Evolutionary conservation across 1,284 basidiomycete species (phyloP), one percentile per base, ranked within the genome.

Genomic region (Ganoderma boninense): DNA sequence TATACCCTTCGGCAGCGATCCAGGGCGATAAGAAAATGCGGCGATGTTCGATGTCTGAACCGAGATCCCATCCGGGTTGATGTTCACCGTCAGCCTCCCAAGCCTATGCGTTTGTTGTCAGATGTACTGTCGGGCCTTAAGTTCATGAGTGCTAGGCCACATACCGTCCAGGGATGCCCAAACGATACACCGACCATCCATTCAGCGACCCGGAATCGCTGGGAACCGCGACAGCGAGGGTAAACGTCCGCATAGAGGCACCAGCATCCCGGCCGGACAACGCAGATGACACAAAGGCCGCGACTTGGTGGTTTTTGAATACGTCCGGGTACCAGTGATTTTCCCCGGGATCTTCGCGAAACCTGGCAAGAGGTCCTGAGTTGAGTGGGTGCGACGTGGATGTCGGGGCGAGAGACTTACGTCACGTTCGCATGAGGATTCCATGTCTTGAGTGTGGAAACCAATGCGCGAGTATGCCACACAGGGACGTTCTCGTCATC

Each of bases 401-500:
- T 0, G 1, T 11, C 32, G 16, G 26, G 43, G 16, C 8, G 42
- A 26, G 35, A 38, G 46, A 81, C 87, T 56, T 72, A 92, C 91
- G 81, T 85, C 32, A 87, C 82, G 69, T 89, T 84, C 1, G 86
- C 83, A n/a, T 83, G 77, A 0, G 83, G 76, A 64, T 85, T 82
- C 88, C 88, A 92, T 2, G 86, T 83, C 74, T 86, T 85, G 32
- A 95, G 75, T 11, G 88, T 80, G 65, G 85, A 84, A 11, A 92
- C 84, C 38, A 86, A 80, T 76, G 92, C 90, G 32, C 93, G 87
- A 4, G 89, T 89, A 75, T 95, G 94, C 92, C 93, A 95, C 0
- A 89, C 86, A 2, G 94, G 94, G 7, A 95, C 94, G 70, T 96
- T 95, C 42, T 90, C 88, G 73, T 95, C 94, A 62, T 82, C 82